A percentile compares a stretch with the other conserved stretches of the same genome.
Evolutionary conservation across 805 yeast genomes (phyloP).

Genomic region (Metschnikowia orientalis): DNA sequence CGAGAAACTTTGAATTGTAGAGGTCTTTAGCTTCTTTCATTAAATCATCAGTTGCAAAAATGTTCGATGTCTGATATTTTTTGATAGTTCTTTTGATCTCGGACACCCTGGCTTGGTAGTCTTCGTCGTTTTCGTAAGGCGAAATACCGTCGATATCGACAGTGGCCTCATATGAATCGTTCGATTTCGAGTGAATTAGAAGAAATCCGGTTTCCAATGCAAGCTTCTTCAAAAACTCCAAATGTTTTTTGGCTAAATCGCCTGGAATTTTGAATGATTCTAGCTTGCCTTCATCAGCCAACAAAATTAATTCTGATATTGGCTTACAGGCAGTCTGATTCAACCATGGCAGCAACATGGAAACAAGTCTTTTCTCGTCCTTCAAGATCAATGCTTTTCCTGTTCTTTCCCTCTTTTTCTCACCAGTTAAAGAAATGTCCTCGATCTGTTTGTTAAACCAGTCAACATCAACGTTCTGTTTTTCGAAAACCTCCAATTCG

Average conservation of each 20-base stretch:
- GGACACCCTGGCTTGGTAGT: slow-evolving; percentile 48
- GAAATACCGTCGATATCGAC: slow-evolving; percentile 72
- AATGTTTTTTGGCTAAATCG: slow-evolving; percentile 44
- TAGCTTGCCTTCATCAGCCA: slow-evolving; percentile 27
- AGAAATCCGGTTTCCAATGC: slow-evolving; percentile 65
- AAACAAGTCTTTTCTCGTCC: slow-evolving; percentile 72
- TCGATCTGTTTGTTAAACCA: slow-evolving; percentile 89
- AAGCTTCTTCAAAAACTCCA: slow-evolving; percentile 58
- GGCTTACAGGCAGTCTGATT: slow-evolving; percentile 30
- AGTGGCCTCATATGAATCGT: slow-evolving; percentile 53
- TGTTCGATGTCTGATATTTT: slow-evolving; percentile 59
- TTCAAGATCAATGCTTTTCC: slow-evolving; percentile 64
- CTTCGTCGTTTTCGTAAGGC: slow-evolving; percentile 64
- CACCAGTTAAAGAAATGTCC: slow-evolving; percentile 69
- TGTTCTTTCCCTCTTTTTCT: slow-evolving; percentile 56
- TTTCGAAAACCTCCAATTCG: slow-evolving; percentile 84
- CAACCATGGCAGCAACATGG: slow-evolving; percentile 50
- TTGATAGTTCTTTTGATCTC: slow-evolving; percentile 54
- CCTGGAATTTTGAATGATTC: slow-evolving; percentile 38
- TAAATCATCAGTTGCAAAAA: slow-evolving; percentile 56
- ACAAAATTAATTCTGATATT: slow-evolving; percentile 31
- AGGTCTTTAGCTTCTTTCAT: slow-evolving; percentile 49
- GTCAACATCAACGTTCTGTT: slow-evolving; percentile 74
- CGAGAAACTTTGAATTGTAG: slow-evolving; percentile 67
- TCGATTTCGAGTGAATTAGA: slow-evolving; percentile 57